These are phyloP conservation scores for Rhododendron molle DNA, from an alignment of 148 eudicot species.

Conservation along the genomic window DNA sequence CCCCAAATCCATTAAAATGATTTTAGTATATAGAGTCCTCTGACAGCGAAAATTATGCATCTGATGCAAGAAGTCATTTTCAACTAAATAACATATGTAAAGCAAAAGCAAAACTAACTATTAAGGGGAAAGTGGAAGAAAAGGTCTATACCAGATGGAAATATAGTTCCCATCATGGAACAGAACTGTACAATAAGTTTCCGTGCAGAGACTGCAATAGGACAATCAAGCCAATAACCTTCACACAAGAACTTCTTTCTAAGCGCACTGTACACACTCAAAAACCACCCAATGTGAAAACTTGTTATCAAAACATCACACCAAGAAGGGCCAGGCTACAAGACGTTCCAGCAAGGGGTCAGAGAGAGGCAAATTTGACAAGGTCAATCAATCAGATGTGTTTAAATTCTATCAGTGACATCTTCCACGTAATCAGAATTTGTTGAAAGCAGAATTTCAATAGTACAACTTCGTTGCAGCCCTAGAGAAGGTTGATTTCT, in stretches of 20 bases:
- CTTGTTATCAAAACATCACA: conserved; percentile 66
- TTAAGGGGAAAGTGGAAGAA: not conserved
- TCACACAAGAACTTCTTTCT: conserved; percentile 69
- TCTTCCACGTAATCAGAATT: not conserved
- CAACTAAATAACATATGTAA: not conserved
- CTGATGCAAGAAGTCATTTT: not conserved
- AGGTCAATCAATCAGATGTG: conserved; percentile 6
- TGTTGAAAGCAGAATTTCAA: conserved; percentile 1
- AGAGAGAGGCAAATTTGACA: not conserved
- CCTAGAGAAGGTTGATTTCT: not conserved
- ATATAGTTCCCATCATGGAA: conserved; percentile 76
- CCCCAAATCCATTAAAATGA: not conserved
- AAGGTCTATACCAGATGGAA: conserved; percentile 60
- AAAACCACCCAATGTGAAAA: conserved; percentile 81
- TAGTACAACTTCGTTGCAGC: not conserved
- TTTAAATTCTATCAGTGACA: not conserved
- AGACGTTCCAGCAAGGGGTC: conserved; percentile 10
- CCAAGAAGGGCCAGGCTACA: conserved; percentile 93
- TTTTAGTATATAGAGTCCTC: not conserved
- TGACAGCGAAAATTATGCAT: not conserved
- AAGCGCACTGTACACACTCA: conserved; percentile 71
- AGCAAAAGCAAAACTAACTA: conserved; percentile 7
- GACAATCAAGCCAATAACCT: conserved; percentile 96
- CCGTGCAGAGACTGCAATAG: conserved; percentile 93
- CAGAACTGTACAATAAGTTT: conserved; percentile 85